These are phyloP conservation scores for Deuterostichococcus epilithicus DNA, from an alignment of 139 green algal species.

Conservation along the genomic window DNA sequence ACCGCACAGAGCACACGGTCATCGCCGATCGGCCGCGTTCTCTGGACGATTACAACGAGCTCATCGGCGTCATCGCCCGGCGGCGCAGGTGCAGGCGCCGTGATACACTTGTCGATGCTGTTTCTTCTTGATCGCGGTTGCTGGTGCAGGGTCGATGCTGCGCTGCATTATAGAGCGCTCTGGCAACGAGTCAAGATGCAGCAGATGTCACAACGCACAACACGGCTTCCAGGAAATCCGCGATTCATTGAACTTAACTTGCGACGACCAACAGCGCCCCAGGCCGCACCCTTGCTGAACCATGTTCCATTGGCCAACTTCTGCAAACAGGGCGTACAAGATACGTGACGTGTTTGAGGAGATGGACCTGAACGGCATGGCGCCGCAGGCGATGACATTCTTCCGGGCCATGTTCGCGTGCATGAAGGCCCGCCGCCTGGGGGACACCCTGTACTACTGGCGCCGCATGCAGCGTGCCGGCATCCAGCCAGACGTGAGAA, in stretches of 20 bases:
- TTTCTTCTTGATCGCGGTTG: too few relatives aligned
- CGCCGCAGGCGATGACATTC: constrained; percentile 7
- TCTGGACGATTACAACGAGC: constrained; percentile 10
- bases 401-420: constrained; percentile 13
- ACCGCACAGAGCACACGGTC: not conserved
- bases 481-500: constrained; percentile 19
- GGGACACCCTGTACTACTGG: constrained; percentile 26
- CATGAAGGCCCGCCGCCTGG: constrained; percentile 24
- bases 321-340: constrained; percentile 13
- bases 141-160: not conserved
- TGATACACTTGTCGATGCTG: too few relatives aligned
- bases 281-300: not conserved
- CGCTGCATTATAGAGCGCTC: not conserved
- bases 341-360: constrained; percentile 28
- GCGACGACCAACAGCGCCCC: not conserved
- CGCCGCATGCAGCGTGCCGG: constrained; percentile 22
- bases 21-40: constrained; percentile 9
- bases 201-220: not conserved
- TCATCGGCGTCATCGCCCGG: constrained; percentile 5
- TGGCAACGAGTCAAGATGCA: not conserved
- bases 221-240: not conserved
- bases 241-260: not conserved
- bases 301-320: not conserved
- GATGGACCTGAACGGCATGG: constrained; percentile 21
- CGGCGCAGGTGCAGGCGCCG: constrained; percentile 10